Conservation (phyloP, 179 eudicot species). For the Silene noctiflora region DNA sequence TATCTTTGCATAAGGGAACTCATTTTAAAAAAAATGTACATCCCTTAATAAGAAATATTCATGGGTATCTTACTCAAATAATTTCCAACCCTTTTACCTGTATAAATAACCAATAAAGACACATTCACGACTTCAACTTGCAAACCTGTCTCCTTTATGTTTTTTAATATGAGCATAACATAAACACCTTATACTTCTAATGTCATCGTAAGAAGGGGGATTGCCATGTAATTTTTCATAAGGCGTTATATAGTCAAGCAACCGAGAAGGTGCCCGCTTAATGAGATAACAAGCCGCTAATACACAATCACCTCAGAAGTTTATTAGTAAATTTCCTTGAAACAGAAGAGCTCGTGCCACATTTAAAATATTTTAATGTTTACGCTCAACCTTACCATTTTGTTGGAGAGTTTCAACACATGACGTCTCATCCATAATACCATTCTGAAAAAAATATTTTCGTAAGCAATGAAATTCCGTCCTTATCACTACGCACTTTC, state of each 20-base stretch:
- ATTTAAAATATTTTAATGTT: background rate
- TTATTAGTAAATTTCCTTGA: background rate
- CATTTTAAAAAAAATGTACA: background rate
- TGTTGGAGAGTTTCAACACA: slow-evolving; percentile 4
- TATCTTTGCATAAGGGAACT: background rate
- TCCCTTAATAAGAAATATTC: background rate
- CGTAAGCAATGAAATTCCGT: background rate
- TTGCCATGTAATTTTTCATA: background rate
- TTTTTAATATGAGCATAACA: background rate
- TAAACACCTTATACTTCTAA: background rate
- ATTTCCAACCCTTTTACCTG: background rate
- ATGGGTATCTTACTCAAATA: background rate
- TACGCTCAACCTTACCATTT: background rate
- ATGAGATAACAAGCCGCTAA: background rate
- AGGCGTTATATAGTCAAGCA: background rate
- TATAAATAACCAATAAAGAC: background rate
- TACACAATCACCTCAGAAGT: too few relatives aligned
- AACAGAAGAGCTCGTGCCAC: background rate
- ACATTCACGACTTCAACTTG: background rate
- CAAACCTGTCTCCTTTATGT: background rate
- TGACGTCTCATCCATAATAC: background rate
- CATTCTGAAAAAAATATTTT: background rate
- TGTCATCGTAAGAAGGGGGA: background rate
- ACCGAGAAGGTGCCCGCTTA: background rate
- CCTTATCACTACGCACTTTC: background rate